Percentiles rank a stretch among this genome's conserved stretches.
Conservation (phyloP, 768 basidiomycete species). For the Lactarius deliciosus region DNA sequence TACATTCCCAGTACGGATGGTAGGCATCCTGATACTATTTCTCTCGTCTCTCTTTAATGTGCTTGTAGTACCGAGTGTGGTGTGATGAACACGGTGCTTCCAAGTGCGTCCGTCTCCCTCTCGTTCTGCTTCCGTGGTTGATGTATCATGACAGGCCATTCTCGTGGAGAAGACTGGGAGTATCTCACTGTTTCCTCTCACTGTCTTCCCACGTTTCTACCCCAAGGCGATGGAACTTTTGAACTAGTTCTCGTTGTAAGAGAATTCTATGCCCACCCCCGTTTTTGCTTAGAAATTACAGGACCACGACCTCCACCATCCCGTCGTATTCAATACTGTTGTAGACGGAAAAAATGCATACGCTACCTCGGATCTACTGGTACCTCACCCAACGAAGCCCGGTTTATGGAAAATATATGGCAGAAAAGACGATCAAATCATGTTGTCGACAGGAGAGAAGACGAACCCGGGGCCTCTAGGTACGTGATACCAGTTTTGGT, state of each 20-base stretch:
- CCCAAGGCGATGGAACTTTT: constrained; percentile 30
- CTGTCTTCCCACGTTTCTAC: constrained; percentile 27
- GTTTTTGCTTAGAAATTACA: constrained; percentile 14
- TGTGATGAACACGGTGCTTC: constrained; percentile 30
- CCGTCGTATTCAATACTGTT: constrained; percentile 37
- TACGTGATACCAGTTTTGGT: constrained; percentile 12
- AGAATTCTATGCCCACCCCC: background rate
- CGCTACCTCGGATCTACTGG: constrained; percentile 45
- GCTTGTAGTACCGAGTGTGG: constrained; percentile 29
- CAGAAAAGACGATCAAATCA: constrained; percentile 36
- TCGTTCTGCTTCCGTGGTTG: background rate
- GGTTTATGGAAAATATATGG: constrained; percentile 37
- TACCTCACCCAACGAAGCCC: constrained; percentile 44
- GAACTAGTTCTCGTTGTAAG: constrained; percentile 32
- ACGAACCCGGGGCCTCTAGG: constrained; percentile 38
- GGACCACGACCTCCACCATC: constrained; percentile 31
- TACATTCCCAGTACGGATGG: constrained; percentile 32
- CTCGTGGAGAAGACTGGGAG: constrained; percentile 32
- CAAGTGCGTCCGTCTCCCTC: constrained; percentile 22
- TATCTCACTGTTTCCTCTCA: constrained; percentile 30
- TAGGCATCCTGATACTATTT: constrained; percentile 14
- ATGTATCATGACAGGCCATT: constrained; percentile 8
- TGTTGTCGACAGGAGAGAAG: constrained; percentile 38
- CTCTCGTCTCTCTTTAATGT: background rate
- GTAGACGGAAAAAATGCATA: constrained; percentile 42